Evolutionary conservation across 768 basidiomycete genomes (phyloP).

Genomic region (Rubroboletus pulcherrimus): DNA sequence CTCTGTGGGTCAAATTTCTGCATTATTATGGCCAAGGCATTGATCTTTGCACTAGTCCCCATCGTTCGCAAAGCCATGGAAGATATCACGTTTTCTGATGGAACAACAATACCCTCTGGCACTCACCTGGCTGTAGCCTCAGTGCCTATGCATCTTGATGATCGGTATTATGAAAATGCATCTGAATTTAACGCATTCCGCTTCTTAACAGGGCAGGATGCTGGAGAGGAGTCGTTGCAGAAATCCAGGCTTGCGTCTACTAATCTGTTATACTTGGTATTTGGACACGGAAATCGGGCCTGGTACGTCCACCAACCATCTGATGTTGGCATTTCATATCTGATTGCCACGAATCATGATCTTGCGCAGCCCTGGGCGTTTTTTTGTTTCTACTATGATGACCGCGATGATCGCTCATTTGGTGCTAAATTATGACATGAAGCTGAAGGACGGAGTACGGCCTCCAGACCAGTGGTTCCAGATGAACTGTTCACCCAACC

Average conservation of each 20-base stretch:
- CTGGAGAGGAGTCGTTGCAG: constrained; percentile 19
- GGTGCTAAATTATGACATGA: constrained; percentile 39
- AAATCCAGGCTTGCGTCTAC: constrained; percentile 30
- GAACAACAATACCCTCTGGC: constrained; percentile 37
- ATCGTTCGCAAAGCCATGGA: constrained; percentile 34
- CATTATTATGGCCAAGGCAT: background rate
- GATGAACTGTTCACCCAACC: constrained; percentile 37
- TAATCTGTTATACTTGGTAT: constrained; percentile 33
- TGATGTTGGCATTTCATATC: background rate
- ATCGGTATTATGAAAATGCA: constrained; percentile 41
- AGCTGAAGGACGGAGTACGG: constrained; percentile 32
- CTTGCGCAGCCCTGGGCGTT: constrained; percentile 37
- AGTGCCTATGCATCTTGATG: constrained; percentile 37
- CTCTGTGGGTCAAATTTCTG: constrained; percentile 24
- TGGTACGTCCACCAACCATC: constrained; percentile 27
- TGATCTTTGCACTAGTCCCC: constrained; percentile 25
- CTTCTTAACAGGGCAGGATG: constrained; percentile 31
- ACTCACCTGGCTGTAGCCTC: constrained; percentile 33
- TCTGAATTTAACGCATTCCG: constrained; percentile 40
- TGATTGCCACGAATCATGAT: constrained; percentile 2
- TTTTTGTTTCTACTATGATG: constrained; percentile 39
- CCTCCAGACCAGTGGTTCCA: constrained; percentile 35
- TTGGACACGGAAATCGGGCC: constrained; percentile 33
- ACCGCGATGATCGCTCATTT: constrained; percentile 41
- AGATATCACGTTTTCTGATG: constrained; percentile 33